A percentile compares a stretch with the other conserved stretches of the same genome.
Conservation (phyloP, 805 yeast species). For the Ogataea philodendri region DNA sequence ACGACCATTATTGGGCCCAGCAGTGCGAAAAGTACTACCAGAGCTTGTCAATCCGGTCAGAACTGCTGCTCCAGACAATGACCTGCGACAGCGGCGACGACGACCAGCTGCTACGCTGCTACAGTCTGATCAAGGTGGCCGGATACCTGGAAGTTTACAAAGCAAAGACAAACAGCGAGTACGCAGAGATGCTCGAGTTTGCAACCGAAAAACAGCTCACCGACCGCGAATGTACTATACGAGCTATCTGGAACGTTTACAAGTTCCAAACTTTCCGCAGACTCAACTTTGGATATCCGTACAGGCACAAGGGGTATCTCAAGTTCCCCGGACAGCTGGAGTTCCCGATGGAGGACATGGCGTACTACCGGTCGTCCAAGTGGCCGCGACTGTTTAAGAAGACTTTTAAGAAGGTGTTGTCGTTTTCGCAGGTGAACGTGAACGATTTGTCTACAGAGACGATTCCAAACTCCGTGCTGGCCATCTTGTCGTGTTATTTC, state of each 20-base stretch:
- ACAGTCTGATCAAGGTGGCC: slow-evolving; percentile 14
- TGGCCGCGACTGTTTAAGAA: slow-evolving; percentile 15
- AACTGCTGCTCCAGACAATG: slow-evolving; percentile 31
- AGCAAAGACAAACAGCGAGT: slow-evolving; percentile 22
- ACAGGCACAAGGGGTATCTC: slow-evolving; percentile 20
- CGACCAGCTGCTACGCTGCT: slow-evolving; percentile 21
- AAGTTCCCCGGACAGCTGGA: slow-evolving; percentile 34
- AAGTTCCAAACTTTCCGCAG: slow-evolving; percentile 35
- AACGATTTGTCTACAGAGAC: slow-evolving; percentile 11
- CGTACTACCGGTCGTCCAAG: slow-evolving; percentile 20
- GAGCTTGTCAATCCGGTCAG: slow-evolving; percentile 26
- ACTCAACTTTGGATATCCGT: slow-evolving; percentile 38
- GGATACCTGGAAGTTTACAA: slow-evolving; percentile 12
- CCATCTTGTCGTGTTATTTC: slow-evolving; percentile 30
- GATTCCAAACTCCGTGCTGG: slow-evolving; percentile 31
- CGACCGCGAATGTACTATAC: slow-evolving; percentile 34
- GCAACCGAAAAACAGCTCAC: slow-evolving; percentile 35
- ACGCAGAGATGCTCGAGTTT: slow-evolving; percentile 25
- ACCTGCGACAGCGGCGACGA: slow-evolving; percentile 27
- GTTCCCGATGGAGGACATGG: slow-evolving; percentile 34
- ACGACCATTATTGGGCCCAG: slow-evolving; percentile 39
- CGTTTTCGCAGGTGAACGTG: slow-evolving; percentile 16
- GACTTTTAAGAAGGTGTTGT: slow-evolving; percentile 14
- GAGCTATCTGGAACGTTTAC: slow-evolving; percentile 41
- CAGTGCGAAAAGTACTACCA: slow-evolving; percentile 36